These are phyloP conservation scores for Coelastrella sp. DNA, from an alignment of 139 green algal species.

Conservation along the genomic window DNA sequence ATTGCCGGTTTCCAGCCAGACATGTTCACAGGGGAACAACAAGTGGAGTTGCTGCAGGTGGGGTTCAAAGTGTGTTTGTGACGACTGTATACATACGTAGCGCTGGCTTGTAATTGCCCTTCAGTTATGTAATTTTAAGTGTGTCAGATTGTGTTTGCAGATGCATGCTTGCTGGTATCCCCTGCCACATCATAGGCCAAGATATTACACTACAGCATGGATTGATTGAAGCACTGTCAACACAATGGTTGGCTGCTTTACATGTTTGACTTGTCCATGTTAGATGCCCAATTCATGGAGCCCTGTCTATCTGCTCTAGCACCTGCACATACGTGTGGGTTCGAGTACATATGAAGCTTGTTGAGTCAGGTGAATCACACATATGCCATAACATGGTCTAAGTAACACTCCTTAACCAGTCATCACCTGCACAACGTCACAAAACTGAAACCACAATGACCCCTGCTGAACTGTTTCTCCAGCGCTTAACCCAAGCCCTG, in stretches of 20 bases:
- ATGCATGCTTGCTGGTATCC: no score
- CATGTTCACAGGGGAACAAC: constrained; percentile 11
- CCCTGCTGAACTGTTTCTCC: not conserved
- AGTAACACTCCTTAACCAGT: no score
- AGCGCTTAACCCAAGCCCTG: not conserved
- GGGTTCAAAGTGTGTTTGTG: no score
- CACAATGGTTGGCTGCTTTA: not conserved
- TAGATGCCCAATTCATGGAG: not conserved
- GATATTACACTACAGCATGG: no score
- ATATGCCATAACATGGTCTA: no score
- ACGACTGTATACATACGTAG: no score
- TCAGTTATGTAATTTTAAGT: no score
- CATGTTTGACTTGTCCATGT: not conserved
- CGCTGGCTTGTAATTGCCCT: no score
- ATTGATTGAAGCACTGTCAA: no score
- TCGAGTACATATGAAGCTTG: not conserved
- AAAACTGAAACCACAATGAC: not conserved
- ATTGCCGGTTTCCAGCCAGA: constrained; percentile 37
- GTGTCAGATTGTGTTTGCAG: no score
- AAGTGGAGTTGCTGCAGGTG: constrained; percentile 46
- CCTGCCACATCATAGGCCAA: no score
- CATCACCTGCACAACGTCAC: not conserved
- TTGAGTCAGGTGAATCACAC: not conserved
- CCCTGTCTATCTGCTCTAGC: not conserved
- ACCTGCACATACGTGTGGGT: not conserved